These are phyloP conservation scores for Paramecium sexaurelia DNA, from an alignment of 73 alveolate genomes.

Conservation along the genomic window DNA sequence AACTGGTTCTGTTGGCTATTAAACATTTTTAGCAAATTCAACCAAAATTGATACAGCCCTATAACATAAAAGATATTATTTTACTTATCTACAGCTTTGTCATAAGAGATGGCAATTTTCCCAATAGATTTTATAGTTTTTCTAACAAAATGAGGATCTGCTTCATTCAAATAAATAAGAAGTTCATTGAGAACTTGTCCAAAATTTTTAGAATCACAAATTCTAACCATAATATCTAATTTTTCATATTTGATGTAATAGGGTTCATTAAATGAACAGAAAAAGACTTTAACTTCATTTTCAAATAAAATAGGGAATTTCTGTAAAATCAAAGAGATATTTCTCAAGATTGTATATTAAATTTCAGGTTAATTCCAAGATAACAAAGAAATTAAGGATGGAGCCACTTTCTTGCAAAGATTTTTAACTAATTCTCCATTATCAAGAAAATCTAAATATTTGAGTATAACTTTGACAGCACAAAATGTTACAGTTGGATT, in stretches of 20 bases:
- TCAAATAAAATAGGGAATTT: constrained; percentile 90
- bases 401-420: constrained; percentile 86
- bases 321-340: constrained; percentile 88
- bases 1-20: constrained; percentile 60
- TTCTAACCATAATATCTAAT: constrained; percentile 88
- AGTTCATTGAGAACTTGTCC: constrained; percentile 88
- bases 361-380: constrained; percentile 88
- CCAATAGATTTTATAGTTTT: constrained; percentile 91
- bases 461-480: constrained; percentile 90
- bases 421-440: constrained; percentile 88
- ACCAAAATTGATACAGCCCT: constrained; percentile 76
- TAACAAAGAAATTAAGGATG: constrained; percentile 87
- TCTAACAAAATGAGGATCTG: constrained; percentile 91
- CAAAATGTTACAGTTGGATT: constrained; percentile 93
- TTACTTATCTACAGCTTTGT: constrained; percentile 84
- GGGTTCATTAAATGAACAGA: constrained; percentile 94
- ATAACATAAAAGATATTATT: constrained; percentile 41
- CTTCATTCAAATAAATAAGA: constrained; percentile 89
- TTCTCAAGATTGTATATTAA: constrained; percentile 85
- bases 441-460: constrained; percentile 83
- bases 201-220: constrained; percentile 86
- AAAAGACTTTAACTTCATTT: constrained; percentile 92
- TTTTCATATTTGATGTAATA: constrained; percentile 93
- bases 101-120: constrained; percentile 89
- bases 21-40: constrained; percentile 76